Evolutionary conservation across 2,329 filamentous ascomycete genomes (phyloP), one percentile per base, ranked within the genome.

Genomic region (Ceratocystis destructans): DNA sequence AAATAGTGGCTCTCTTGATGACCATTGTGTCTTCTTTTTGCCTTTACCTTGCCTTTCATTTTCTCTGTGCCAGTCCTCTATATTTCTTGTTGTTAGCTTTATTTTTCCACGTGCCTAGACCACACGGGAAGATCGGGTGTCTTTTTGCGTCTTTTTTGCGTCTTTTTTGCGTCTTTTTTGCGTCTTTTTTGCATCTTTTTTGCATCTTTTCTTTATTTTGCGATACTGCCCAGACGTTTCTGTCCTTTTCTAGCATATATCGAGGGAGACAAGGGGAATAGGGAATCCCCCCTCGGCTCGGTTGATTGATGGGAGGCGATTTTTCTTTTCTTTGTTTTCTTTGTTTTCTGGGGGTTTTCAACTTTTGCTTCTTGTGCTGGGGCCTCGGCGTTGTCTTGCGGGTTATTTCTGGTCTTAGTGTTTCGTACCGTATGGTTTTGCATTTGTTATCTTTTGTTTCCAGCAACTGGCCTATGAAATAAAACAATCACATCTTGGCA

Each of bases 1-100:
- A 76, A 75, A 44, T 75, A 77, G 68, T 77, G 72, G 69, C 62
- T 65, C 28, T 62, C 15, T 31, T 57, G 31, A 62, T 63, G 20
- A 25, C 45, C 41, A 57, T 28, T n/a, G 25, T 7, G 22, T 25
- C 22, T 41, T 22, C 20, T 57, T 62, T 66, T 55, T 31, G 8
- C 57, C 17, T 17, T 62, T 62, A n/a, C 20, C 12, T 57, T 57
- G 5, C 31, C 15, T 45, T 64, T 25, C 25, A 48, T 5, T 20
- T 25, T 64, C 48, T 63, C 8, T 44, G 17, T 20, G 22, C 22
- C 22, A 17, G n/a, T n/a, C 53, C 46, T 22, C 1, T 64, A 62
- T 59, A 17, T 53, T 44, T 61, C 15, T 44, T 59, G 65, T 22
- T 62, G 7, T n/a, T 57, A 55, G 2, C 61, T 62, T 63, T 69